phyloP scores from a whole-genome alignment of 2,329 filamentous ascomycete species.

The Nemania sp. region DNA sequence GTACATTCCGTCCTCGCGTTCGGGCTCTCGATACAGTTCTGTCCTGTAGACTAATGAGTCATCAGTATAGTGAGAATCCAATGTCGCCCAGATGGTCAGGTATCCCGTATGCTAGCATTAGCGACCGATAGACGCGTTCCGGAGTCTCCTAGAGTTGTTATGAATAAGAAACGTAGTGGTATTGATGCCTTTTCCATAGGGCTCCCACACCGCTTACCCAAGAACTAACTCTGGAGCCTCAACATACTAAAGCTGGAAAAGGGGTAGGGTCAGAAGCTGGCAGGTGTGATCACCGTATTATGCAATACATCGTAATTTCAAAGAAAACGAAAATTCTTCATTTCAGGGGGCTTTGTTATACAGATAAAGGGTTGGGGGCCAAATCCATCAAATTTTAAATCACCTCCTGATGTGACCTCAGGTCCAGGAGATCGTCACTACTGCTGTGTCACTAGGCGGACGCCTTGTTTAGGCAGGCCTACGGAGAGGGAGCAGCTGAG shows the following conservation, averaged over 20 bases:
- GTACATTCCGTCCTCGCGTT: no score
- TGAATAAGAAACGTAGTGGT: not conserved
- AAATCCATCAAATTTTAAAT: slow-evolving; percentile 3
- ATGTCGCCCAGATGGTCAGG: no score
- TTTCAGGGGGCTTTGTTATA: not conserved
- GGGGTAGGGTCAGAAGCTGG: not conserved
- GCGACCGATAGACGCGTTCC: not conserved
- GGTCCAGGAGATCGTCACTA: not conserved
- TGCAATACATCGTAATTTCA: slow-evolving; percentile 6
- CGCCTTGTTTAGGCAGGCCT: not conserved
- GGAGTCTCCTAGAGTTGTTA: not conserved
- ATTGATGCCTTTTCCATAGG: not conserved
- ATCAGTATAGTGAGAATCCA: not conserved
- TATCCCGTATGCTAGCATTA: not conserved
- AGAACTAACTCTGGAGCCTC: not conserved
- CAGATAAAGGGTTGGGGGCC: slow-evolving; percentile 11
- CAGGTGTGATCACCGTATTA: slow-evolving; percentile 9
- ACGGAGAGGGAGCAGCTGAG: not conserved
- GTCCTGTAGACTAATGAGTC: not conserved
- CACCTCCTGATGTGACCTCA: not conserved
- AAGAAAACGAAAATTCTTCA: slow-evolving; percentile 8
- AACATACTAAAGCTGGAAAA: not conserved
- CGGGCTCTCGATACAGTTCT: no score
- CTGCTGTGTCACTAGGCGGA: not conserved
- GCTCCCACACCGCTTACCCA: not conserved